phyloP scores from a whole-genome alignment of 441 rosid genomes.

The Metrosideros polymorpha region DNA sequence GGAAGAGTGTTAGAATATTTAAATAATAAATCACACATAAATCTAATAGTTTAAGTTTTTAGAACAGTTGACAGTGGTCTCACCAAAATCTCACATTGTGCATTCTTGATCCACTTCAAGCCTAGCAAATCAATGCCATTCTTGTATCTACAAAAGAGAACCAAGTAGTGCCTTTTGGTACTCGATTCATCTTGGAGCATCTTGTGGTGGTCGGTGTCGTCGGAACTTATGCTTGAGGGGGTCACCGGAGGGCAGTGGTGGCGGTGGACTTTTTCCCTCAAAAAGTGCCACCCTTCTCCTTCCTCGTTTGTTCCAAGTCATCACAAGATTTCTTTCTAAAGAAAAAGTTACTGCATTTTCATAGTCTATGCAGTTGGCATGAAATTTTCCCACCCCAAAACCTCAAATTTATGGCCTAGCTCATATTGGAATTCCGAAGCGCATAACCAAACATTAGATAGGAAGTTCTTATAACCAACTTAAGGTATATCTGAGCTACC shows the following conservation, averaged over 20 bases:
- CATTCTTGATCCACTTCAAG: background rate
- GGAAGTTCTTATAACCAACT: background rate
- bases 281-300: background rate
- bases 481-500: background rate
- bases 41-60: too few relatives aligned
- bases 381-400: background rate
- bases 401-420: background rate
- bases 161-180: background rate
- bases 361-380: background rate
- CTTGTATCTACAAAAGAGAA: background rate
- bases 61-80: too few relatives aligned
- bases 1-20: too few relatives aligned
- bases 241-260: background rate
- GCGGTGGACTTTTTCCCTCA: background rate
- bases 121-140: background rate
- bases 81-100: too few relatives aligned
- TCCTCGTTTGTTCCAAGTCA: background rate
- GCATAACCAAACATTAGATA: background rate
- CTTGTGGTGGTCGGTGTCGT: background rate
- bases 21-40: too few relatives aligned
- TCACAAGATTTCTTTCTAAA: background rate
- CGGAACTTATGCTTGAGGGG: background rate
- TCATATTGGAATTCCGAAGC: background rate
- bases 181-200: background rate
- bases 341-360: background rate